Percentiles rank a stretch among this genome's conserved stretches.
Conservation (phyloP, 78 protist genomes). For the Monosiga brevicollis region DNA sequence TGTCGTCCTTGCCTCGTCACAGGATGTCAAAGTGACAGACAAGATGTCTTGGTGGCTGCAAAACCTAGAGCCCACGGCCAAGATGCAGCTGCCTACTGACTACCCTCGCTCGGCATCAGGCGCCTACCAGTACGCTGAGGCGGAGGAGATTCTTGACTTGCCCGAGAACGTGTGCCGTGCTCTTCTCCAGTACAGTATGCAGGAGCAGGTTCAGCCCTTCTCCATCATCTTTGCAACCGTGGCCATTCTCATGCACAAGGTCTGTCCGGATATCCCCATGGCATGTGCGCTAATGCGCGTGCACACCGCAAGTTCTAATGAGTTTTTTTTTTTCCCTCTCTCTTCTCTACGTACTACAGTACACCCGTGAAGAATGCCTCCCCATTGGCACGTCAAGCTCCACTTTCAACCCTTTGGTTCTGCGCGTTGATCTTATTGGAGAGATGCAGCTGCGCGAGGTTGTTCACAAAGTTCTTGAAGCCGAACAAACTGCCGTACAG, state of each 20-base stretch:
- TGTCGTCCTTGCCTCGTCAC: background rate
- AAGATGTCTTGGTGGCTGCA: background rate
- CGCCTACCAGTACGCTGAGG: background rate
- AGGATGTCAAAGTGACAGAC: background rate
- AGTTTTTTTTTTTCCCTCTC: background rate
- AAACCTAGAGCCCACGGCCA: background rate
- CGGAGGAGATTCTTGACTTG: background rate
- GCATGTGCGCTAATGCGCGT: background rate
- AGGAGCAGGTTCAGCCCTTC: slow-evolving; percentile 4
- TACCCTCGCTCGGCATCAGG: background rate
- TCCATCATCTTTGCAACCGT: slow-evolving; percentile 1
- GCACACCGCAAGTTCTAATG: background rate
- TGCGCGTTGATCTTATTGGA: background rate
- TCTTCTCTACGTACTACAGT: no score
- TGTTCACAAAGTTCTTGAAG: background rate
- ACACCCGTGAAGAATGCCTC: slow-evolving; percentile 18
- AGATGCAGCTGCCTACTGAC: background rate
- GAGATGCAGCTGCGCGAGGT: background rate
- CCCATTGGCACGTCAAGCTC: background rate
- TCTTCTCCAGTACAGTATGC: background rate
- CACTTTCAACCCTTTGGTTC: slow-evolving; percentile 10
- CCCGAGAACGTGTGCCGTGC: background rate
- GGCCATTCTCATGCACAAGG: slow-evolving; percentile 14
- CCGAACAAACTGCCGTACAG: background rate
- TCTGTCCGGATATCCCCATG: background rate